phyloP scores from a whole-genome alignment of 2,329 filamentous ascomycete genomes.

The Colletotrichum somersetense region DNA sequence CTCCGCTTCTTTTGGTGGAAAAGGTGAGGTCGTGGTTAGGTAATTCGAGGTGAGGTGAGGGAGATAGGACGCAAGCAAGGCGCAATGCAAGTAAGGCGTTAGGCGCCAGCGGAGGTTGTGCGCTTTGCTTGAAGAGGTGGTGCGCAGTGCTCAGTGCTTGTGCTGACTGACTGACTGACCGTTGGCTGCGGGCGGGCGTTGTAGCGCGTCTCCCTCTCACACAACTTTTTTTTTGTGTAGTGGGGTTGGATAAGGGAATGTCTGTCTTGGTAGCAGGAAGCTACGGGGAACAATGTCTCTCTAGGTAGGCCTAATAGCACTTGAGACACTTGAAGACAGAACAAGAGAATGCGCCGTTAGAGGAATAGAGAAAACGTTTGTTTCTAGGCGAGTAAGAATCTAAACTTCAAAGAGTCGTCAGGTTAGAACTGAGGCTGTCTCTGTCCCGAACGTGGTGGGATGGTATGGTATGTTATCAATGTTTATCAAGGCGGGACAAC shows the following conservation, averaged over 20 bases:
- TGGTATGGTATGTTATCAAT: slow-evolving; percentile 19
- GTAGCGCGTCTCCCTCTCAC: slow-evolving; percentile 19
- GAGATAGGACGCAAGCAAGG: slow-evolving; percentile 17
- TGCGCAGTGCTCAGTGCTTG: slow-evolving; percentile 13
- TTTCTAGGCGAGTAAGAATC: neutral
- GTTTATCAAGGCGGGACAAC: slow-evolving; percentile 3
- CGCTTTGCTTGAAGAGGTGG: slow-evolving; percentile 4
- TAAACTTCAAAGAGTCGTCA: slow-evolving; percentile 4
- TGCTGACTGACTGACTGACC: slow-evolving; percentile 1
- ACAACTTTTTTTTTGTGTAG: slow-evolving; percentile 25
- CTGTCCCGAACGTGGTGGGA: neutral
- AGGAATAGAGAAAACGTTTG: neutral
- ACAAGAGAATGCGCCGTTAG: neutral
- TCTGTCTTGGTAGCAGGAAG: slow-evolving; percentile 12
- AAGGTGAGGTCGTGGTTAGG: slow-evolving; percentile 36
- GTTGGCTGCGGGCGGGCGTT: neutral
- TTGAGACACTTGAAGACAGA: slow-evolving; percentile 18
- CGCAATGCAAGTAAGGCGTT: slow-evolving; percentile 15
- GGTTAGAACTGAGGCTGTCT: slow-evolving; percentile 4
- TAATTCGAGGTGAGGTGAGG: slow-evolving; percentile 26
- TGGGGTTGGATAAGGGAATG: slow-evolving; percentile 3
- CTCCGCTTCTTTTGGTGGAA: slow-evolving; percentile 33
- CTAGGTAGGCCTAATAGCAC: slow-evolving; percentile 4
- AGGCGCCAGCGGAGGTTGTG: slow-evolving; percentile 22
- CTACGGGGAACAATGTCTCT: slow-evolving; percentile 6